Percentiles rank a stretch among this genome's conserved stretches.
Conservation (phyloP, 2,329 filamentous ascomycete species). For the Lithohypha guttulata region DNA sequence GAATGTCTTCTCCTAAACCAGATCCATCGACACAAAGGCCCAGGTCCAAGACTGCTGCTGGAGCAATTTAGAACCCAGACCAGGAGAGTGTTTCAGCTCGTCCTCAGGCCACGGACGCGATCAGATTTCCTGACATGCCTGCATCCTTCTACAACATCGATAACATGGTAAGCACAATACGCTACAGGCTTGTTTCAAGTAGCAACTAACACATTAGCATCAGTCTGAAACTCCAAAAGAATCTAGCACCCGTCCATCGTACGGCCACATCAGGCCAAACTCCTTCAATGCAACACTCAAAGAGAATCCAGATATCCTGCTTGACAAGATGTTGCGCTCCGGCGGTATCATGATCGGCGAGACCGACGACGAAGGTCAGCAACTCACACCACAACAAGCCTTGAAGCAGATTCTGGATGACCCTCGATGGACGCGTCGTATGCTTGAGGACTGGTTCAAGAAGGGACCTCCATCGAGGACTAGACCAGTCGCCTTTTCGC, state of each 20-base stretch:
- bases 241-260: too few relatives aligned
- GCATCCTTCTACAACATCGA: slow-evolving; percentile 22
- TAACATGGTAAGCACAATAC: slow-evolving; percentile 14
- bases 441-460: slow-evolving; percentile 6
- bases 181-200: too few relatives aligned
- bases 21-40: too few relatives aligned
- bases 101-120: slow-evolving; percentile 17
- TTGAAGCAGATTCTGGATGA: not conserved
- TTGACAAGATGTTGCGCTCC: not conserved
- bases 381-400: not conserved
- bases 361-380: too few relatives aligned
- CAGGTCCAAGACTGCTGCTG: too few relatives aligned
- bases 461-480: not conserved
- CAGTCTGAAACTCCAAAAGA: too few relatives aligned
- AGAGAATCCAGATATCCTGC: not conserved
- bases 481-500: not conserved
- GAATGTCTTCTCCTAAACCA: too few relatives aligned
- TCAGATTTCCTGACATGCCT: slow-evolving; percentile 21
- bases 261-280: too few relatives aligned
- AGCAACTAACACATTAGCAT: too few relatives aligned
- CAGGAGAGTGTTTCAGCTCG: too few relatives aligned
- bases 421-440: not conserved
- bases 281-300: not conserved
- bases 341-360: not conserved
- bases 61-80: too few relatives aligned